These are phyloP conservation scores for Paraleonurus japonicus DNA, from an alignment of 257 asterid genomes.

Conservation along the genomic window DNA sequence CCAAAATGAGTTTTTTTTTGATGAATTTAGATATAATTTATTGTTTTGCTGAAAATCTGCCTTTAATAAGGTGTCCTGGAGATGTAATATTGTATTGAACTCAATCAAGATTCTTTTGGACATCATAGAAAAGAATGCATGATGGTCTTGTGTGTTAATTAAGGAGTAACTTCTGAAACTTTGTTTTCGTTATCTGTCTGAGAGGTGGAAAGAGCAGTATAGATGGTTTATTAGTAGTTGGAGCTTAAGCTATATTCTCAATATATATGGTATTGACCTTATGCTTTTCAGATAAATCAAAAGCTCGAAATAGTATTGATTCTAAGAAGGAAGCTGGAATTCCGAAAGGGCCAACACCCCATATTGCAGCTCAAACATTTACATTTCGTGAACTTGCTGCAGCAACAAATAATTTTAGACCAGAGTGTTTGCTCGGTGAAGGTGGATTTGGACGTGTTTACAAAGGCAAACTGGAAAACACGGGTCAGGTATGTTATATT, in stretches of 20 bases:
- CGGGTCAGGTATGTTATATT: conserved; percentile 65
- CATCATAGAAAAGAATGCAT: not conserved
- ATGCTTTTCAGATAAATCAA: conserved; percentile 53
- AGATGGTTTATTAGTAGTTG: not conserved
- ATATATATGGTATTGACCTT: not conserved
- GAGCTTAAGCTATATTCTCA: not conserved
- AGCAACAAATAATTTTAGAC: conserved; percentile 88
- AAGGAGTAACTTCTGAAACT: not conserved
- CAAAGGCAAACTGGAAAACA: conserved; percentile 79
- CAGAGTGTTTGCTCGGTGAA: conserved; percentile 86
- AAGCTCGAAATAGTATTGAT: conserved; percentile 56
- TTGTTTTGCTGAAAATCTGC: conserved; percentile 3
- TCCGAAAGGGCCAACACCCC: conserved; percentile 67
- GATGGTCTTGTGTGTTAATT: not conserved
- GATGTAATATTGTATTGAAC: not conserved
- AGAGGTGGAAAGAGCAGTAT: no score
- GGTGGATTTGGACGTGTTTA: conserved; percentile 98
- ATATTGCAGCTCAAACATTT: conserved; percentile 94
- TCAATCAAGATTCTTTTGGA: not conserved
- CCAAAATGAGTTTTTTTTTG: not conserved
- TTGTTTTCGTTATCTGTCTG: no score
- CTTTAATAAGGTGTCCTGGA: not conserved
- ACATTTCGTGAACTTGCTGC: conserved; percentile 97
- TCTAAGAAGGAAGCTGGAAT: conserved; percentile 60
- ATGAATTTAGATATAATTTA: not conserved